Conservation (phyloP, 2,329 filamentous ascomycete genomes). For the Beauveria scarabaeidicola region DNA sequence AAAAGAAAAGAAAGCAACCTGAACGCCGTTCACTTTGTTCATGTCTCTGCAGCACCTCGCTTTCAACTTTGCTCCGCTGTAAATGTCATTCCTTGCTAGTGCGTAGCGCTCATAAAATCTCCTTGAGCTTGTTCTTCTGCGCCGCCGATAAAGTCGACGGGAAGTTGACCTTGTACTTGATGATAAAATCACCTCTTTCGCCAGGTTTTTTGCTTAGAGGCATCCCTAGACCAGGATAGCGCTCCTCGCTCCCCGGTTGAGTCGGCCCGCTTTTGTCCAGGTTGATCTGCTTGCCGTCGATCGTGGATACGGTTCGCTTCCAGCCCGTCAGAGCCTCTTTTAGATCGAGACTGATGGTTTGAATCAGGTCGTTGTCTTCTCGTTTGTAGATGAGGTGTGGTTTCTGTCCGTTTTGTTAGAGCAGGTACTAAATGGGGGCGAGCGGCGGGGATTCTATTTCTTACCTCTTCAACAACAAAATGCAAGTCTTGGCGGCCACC, state of each 20-base stretch:
- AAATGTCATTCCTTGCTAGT: not conserved
- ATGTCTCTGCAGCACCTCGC: not conserved
- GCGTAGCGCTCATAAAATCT: constrained; percentile 52
- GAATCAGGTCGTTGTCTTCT: constrained; percentile 78
- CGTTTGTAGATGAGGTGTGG: constrained; percentile 75
- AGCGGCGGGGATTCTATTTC: constrained; percentile 19
- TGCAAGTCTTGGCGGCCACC: constrained; percentile 92
- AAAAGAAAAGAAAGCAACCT: not conserved
- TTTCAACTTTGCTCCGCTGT: not conserved
- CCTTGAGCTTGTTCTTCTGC: constrained; percentile 74
- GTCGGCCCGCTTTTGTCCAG: constrained; percentile 79
- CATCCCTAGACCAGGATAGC: constrained; percentile 85
- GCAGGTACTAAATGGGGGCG: not conserved
- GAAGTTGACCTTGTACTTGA: constrained; percentile 90
- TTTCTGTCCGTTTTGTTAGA: constrained; percentile 57
- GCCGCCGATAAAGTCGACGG: constrained; percentile 64
- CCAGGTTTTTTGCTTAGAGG: constrained; percentile 82
- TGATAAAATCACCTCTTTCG: constrained; percentile 77
- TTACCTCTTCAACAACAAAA: constrained; percentile 89
- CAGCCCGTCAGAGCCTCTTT: constrained; percentile 95
- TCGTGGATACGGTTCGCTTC: constrained; percentile 84
- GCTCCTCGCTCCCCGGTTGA: constrained; percentile 71
- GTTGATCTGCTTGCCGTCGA: constrained; percentile 78
- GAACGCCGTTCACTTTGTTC: not conserved
- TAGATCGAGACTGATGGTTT: constrained; percentile 70